A percentile compares a stretch with the other conserved stretches of the same genome.
Conservation (phyloP, 768 basidiomycete genomes). For the Pleurotus salmoneostramineus region DNA sequence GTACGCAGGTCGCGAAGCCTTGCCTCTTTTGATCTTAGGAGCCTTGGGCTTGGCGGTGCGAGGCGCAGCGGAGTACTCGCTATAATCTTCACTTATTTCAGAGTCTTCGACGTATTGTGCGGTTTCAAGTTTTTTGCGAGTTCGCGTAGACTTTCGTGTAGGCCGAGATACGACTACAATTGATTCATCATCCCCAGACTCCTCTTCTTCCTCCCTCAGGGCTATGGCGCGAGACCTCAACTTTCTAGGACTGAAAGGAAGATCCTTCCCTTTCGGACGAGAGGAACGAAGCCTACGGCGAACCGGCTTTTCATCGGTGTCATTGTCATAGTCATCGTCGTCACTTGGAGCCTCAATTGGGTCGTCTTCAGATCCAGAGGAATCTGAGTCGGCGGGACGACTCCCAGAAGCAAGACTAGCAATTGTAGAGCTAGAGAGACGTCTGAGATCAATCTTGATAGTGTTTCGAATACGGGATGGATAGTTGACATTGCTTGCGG, state of each 20-base stretch:
- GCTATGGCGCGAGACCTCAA: conserved; percentile 13
- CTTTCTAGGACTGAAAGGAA: conserved; percentile 71
- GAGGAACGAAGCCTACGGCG: conserved; percentile 14
- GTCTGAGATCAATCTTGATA: conserved; percentile 25
- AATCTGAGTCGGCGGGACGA: conserved; percentile 23
- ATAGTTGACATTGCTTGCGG: conserved; percentile 53
- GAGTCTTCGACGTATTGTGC: conserved; percentile 21
- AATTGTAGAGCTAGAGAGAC: conserved; percentile 13
- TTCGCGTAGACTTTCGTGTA: conserved; percentile 47
- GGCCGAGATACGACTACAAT: conserved; percentile 14
- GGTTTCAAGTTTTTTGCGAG: conserved; percentile 30
- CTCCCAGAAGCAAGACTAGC: conserved; percentile 18
- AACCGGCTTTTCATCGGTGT: background rate
- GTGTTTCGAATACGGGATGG: conserved; percentile 46
- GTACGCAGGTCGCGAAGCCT: conserved; percentile 34
- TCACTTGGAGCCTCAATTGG: conserved; percentile 31
- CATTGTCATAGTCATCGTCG: conserved; percentile 16
- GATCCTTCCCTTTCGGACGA: conserved; percentile 18
- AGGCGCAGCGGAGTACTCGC: no score
- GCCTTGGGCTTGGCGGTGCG: conserved; percentile 11
- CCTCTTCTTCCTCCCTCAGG: conserved; percentile 19
- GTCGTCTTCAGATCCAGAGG: conserved; percentile 24
- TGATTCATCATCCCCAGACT: conserved; percentile 32
- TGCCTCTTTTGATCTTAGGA: conserved; percentile 19
- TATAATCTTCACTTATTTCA: background rate